These are phyloP conservation scores for Onygenales sp. DNA, from an alignment of 2,329 filamentous ascomycete species.

Conservation along the genomic window DNA sequence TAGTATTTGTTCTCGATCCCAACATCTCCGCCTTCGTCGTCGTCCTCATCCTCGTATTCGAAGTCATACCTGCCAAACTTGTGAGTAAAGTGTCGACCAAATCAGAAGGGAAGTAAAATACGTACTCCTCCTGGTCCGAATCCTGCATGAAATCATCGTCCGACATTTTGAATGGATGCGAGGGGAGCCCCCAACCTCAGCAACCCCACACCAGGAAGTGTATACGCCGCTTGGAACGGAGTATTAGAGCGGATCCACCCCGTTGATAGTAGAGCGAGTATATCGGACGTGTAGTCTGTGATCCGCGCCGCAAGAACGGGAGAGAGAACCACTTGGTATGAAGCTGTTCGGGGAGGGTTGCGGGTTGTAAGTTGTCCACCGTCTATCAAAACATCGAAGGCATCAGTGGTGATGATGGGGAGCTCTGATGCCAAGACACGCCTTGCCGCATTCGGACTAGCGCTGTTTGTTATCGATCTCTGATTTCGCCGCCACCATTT, in stretches of 20 bases:
- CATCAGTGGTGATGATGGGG: not conserved
- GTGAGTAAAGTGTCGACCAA: slow-evolving; percentile 15
- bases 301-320: too few species aligned
- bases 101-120: not conserved
- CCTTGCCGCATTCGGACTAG: not conserved
- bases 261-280: too few species aligned
- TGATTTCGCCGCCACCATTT: not conserved
- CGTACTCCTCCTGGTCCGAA: slow-evolving; percentile 74
- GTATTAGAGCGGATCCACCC: not conserved
- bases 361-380: too few species aligned
- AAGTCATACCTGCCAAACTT: slow-evolving; percentile 65
- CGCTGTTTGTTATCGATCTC: not conserved
- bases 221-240: not conserved
- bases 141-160: slow-evolving; percentile 92
- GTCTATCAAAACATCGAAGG: too few species aligned
- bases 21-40: slow-evolving; percentile 78
- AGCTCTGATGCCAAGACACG: not conserved
- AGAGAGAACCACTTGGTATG: too few species aligned
- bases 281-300: too few species aligned
- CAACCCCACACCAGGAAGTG: not conserved
- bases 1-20: slow-evolving; percentile 99
- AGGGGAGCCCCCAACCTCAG: not conserved
- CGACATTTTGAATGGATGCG: slow-evolving; percentile 47
- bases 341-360: too few species aligned
- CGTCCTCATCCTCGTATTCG: slow-evolving; percentile 91